phyloP scores from a whole-genome alignment of 768 basidiomycete species.

The Pisolithus marmoratus region DNA sequence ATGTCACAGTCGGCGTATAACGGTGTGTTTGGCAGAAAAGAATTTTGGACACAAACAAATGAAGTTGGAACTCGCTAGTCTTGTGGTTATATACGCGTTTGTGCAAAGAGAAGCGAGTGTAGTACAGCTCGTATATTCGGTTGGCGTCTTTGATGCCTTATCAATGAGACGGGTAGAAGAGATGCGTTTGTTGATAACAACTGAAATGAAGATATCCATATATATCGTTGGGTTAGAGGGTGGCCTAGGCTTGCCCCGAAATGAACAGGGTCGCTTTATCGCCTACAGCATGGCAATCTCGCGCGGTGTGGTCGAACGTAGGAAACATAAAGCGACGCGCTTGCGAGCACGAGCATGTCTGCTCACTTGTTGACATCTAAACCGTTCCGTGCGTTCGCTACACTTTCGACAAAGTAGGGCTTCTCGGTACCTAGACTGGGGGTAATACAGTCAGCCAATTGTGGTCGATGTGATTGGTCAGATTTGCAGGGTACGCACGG shows the following conservation, averaged over 20 bases:
- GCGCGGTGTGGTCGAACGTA: conserved; percentile 77
- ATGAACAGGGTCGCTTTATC: conserved; percentile 49
- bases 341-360: background rate
- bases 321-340: background rate
- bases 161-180: conserved; percentile 70
- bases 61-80: conserved; percentile 44
- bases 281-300: conserved; percentile 71
- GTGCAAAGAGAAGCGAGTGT: conserved; percentile 73
- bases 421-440: conserved; percentile 43
- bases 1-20: conserved; percentile 24
- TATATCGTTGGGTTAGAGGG: background rate
- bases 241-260: conserved; percentile 35
- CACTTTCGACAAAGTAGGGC: conserved; percentile 75
- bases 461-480: background rate
- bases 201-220: background rate
- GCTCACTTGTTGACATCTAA: conserved; percentile 82
- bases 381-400: conserved; percentile 76
- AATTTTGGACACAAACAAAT: background rate
- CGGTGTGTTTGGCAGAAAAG: too few relatives aligned
- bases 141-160: conserved; percentile 75
- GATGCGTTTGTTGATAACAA: conserved; percentile 45
- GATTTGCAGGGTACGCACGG: conserved; percentile 34
- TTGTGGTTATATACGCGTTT: conserved; percentile 83
- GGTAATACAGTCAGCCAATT: background rate
- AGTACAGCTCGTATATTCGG: conserved; percentile 67